A percentile compares a stretch with the other conserved stretches of the same genome.
phyloP scores from a whole-genome alignment of 106 monocot genomes.

The Narthecium ossifragum region DNA sequence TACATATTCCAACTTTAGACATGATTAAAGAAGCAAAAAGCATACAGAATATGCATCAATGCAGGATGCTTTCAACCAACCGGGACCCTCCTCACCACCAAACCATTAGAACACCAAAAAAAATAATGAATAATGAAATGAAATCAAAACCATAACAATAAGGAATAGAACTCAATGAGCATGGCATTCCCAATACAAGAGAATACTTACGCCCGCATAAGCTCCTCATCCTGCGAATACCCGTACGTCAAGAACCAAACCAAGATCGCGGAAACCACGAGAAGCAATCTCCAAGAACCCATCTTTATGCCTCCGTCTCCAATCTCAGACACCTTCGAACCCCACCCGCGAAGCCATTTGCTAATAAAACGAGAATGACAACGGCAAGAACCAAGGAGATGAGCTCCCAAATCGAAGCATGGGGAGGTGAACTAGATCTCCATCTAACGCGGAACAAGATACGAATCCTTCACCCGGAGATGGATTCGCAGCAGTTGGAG shows the following conservation, averaged over 20 bases:
- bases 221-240: constrained; percentile 18
- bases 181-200: background rate
- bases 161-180: background rate
- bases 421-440: background rate
- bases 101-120: background rate
- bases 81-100: too few relatives aligned
- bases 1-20: too few relatives aligned
- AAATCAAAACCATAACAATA: too few relatives aligned
- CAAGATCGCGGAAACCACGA: constrained; percentile 12
- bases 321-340: background rate
- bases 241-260: constrained; percentile 13
- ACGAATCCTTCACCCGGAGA: background rate
- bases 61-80: too few relatives aligned
- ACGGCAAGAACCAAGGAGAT: too few relatives aligned
- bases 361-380: too few relatives aligned
- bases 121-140: background rate
- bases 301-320: constrained; percentile 1
- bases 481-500: background rate
- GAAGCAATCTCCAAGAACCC: constrained; percentile 5
- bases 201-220: constrained; percentile 54
- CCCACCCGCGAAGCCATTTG: background rate
- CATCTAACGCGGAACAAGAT: background rate
- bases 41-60: too few relatives aligned
- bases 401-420: background rate
- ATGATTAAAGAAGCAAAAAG: background rate